Base-by-base conservation (phyloP, 139 green algal genomes). In the Chlorella vulgaris region DNA sequence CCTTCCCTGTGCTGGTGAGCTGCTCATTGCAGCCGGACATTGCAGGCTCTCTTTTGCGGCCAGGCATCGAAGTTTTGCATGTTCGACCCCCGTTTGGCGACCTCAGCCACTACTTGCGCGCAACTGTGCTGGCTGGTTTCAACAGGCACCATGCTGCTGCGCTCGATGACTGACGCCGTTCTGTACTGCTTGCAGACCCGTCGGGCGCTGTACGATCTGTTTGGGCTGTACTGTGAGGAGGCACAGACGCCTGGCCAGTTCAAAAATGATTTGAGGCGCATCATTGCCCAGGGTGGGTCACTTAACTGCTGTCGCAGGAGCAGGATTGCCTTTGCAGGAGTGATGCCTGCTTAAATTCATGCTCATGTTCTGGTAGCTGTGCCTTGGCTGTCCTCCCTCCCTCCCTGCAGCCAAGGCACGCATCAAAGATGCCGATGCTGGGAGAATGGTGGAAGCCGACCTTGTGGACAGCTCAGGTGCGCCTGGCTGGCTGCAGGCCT, bases 221-320 rank as follows among this genome's bases (percentile, higher is more conserved):
- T 94, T 53, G 65, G 74, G 35, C 43, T 67, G 26, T 95, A 90
- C 83, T 86, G 75, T 38, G 89, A 93, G 68, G 90, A 94, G 60
- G 90, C 75, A 78, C 74, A 76, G 65, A 35, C 26, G 76, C 82
- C 50, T 24, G 73, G 65, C 15, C 69, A 80, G 69, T 68, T 82
- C 62, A 77, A 69, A 18, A 51, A 26, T 29, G 63, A 80, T 58
- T 3, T 80, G 55, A 55, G 74, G 1, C 74, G 74, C 74, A 80
- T 71, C 74, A 69, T 80, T 38, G 29, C 39, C 7, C 73, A 79
- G 36, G 73, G 73, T 79, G 33, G n/a, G 53, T 75, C 36, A 2
- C 31, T 33, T 5, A 6, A 18, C 22, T 15, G 24, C 22, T 26
- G 24, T 33, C 47, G 47, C 15, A 24, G n/a, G n/a, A 55, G 15